phyloP scores from a whole-genome alignment of 352 stramenopile species.

The Blastocystis sp. region DNA sequence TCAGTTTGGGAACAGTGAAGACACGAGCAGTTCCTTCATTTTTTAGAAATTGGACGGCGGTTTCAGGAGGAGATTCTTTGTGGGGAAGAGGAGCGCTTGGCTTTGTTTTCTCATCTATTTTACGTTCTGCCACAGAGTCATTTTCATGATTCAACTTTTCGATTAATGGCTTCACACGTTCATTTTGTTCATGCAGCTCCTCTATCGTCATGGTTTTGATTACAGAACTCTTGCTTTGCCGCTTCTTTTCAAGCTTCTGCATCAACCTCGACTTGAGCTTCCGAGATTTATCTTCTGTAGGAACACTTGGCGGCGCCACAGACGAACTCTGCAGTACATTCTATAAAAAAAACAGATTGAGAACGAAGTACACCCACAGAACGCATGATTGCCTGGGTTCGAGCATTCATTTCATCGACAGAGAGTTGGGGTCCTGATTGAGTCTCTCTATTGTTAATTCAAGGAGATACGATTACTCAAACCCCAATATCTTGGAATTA shows the following conservation, averaged over 20 bases:
- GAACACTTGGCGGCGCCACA: neutral
- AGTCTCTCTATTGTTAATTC: neutral
- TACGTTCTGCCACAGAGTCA: neutral
- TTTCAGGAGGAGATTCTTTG: neutral
- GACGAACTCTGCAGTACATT: neutral
- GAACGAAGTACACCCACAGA: neutral
- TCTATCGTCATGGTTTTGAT: slow-evolving; percentile 24
- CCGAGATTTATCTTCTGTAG: neutral
- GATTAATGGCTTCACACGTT: neutral
- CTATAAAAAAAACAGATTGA: neutral
- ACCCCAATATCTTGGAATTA: no score
- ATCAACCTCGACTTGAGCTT: slow-evolving; percentile 52
- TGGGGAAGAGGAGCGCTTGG: neutral
- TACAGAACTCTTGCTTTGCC: neutral
- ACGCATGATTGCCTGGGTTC: slow-evolving; percentile 29
- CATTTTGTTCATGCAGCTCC: neutral
- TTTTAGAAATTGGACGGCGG: neutral
- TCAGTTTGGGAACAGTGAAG: neutral
- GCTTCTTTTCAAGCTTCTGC: slow-evolving; percentile 10
- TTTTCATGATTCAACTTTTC: neutral
- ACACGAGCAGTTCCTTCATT: neutral
- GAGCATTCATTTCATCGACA: neutral
- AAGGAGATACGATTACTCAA: neutral
- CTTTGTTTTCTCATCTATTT: neutral
- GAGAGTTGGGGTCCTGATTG: neutral